These are phyloP conservation scores for Paecilomyces sp. DNA, from an alignment of 2,329 filamentous ascomycete genomes.

Conservation along the genomic window DNA sequence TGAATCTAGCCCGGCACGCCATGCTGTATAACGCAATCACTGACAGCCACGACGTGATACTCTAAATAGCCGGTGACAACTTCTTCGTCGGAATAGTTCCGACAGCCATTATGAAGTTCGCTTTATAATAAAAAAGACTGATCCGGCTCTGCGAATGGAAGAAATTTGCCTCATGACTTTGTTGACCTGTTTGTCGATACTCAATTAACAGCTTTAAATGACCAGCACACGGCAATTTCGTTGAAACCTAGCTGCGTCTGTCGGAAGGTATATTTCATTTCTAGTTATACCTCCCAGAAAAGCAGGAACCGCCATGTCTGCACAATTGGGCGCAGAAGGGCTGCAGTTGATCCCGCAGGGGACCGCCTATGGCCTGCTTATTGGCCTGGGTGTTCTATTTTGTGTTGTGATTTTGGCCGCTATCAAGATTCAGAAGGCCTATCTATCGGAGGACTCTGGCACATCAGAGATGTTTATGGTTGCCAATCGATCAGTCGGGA, in stretches of 20 bases:
- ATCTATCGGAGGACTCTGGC: slow-evolving; percentile 35
- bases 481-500: slow-evolving; percentile 30
- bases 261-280: neutral
- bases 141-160: neutral
- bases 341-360: slow-evolving; percentile 23
- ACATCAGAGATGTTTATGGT: slow-evolving; percentile 40
- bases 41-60: neutral
- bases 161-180: neutral
- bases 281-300: neutral
- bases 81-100: neutral
- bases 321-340: neutral
- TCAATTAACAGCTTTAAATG: no score
- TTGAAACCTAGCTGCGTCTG: neutral
- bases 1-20: neutral
- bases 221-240: no score
- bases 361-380: slow-evolving; percentile 41
- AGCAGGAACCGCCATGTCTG: neutral
- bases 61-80: neutral
- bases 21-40: slow-evolving; percentile 1
- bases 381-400: slow-evolving; percentile 43
- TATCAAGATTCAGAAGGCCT: slow-evolving; percentile 39
- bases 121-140: neutral
- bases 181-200: neutral
- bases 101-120: neutral
- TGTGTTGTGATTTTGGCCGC: slow-evolving; percentile 41